These are phyloP conservation scores for Rhodotorula sp. DNA, from an alignment of 1,284 basidiomycete species.

Conservation along the genomic window DNA sequence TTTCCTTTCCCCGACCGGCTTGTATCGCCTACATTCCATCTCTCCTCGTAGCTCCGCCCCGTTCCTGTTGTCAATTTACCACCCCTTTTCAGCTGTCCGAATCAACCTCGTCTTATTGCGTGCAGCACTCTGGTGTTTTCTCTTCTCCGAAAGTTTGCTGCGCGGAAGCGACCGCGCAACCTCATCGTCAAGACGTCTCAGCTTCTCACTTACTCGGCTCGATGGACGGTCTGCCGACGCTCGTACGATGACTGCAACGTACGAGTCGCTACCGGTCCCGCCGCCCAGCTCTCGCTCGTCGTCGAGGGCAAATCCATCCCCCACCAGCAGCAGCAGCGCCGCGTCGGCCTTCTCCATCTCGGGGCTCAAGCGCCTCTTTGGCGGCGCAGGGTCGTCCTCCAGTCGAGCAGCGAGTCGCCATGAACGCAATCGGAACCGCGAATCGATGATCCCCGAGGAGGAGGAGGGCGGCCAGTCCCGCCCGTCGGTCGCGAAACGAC, in stretches of 20 bases:
- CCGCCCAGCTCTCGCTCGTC: conserved; percentile 14
- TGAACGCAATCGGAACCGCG: not conserved
- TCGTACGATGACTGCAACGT: not conserved
- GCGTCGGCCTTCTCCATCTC: conserved; percentile 1
- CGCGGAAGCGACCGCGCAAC: not conserved
- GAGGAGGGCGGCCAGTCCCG: not conserved
- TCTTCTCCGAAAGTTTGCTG: too few relatives aligned
- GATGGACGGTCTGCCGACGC: not conserved
- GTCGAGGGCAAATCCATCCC: not conserved
- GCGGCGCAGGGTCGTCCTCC: not conserved
- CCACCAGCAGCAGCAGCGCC: not conserved
- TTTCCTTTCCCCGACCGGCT: not conserved
- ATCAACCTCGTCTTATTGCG: too few relatives aligned
- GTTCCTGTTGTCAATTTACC: too few relatives aligned
- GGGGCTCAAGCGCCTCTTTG: conserved; percentile 7
- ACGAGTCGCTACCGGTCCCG: conserved; percentile 16
- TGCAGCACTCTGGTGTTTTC: too few relatives aligned
- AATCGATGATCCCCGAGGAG: not conserved
- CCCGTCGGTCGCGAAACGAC: not conserved
- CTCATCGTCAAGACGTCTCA: not conserved
- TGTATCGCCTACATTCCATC: not conserved
- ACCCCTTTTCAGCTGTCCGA: too few relatives aligned
- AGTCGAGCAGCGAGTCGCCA: not conserved
- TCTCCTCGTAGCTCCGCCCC: not conserved
- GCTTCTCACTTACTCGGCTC: not conserved